Evolutionary conservation across 2,329 filamentous ascomycete species (phyloP), one percentile per base, ranked within the genome.

Genomic region (Amauroascus niger): DNA sequence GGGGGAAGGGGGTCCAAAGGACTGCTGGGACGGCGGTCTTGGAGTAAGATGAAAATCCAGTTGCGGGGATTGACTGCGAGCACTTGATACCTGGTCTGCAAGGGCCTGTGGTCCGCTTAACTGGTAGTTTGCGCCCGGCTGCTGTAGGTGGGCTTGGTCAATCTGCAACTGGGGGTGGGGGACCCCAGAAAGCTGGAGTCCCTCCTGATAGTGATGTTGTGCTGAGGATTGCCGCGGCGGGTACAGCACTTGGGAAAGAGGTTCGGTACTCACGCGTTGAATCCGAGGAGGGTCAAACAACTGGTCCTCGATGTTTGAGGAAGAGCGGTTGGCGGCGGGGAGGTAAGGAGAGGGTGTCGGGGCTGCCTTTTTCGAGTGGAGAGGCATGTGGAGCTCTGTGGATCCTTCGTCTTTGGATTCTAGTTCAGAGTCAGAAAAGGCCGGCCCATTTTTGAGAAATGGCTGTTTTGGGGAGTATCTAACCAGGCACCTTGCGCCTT

Each of bases 1-100:
- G n/a, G 66, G 64, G 18, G 66, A 67, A 46, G 67, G 67, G n/a
- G 65, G 66, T 9, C 64, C 66, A 8, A 67, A 59, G 11, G 67
- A 69, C 51, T 68, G 64, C 55, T 67, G 65, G 9, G 67, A 69
- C 4, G 66, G 58, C 41, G 68, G 67, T 47, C 67, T 60, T 26
- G 63, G 62, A 32, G 59, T 59, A 40, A 59, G 55, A 48, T 65
- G 57, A 22, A 57, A 57, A 49, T 63, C 64, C 50, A 55, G 37
- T 41, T 61, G 58, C 33, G 56, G 50, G 40, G 57, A 59, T 52
- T 57, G 55, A 28, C 54, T 57, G 46, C 53, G 54, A 40, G 52
- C 49, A 32, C 48, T 33, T 37, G 58, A 57, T 26, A 45, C 32
- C 57, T 59, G 62, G 39, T 61, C 56, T 45, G 49, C 43, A 39